Conservation (phyloP, 2,329 filamentous ascomycete genomes). For the Fusarium nematophilum region DNA sequence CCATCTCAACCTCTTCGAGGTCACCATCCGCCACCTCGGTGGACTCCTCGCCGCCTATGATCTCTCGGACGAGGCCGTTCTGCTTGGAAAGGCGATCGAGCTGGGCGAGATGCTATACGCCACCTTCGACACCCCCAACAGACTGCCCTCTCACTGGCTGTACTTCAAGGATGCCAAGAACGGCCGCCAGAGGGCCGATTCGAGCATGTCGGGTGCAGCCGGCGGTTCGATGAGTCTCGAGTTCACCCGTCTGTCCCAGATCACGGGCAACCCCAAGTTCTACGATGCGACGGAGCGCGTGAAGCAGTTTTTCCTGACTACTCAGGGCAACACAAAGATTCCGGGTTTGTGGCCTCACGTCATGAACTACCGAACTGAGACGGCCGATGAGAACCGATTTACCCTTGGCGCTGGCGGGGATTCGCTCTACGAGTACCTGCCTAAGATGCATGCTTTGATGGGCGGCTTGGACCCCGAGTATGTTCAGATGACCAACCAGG, state of each 20-base stretch:
- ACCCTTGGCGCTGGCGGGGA: conserved; percentile 60
- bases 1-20: conserved; percentile 71
- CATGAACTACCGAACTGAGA: conserved; percentile 70
- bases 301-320: conserved; percentile 72
- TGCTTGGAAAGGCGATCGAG: conserved; percentile 64
- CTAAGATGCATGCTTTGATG: conserved; percentile 70
- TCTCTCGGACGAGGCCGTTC: conserved; percentile 57
- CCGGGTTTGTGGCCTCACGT: conserved; percentile 79
- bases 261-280: conserved; percentile 78
- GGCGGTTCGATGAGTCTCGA: conserved; percentile 77
- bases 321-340: conserved; percentile 73
- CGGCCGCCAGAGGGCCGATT: conserved; percentile 51
- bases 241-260: conserved; percentile 79
- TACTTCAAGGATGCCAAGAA: conserved; percentile 55
- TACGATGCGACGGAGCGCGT: conserved; percentile 82
- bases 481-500: conserved; percentile 70
- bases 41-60: conserved; percentile 65
- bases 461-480: conserved; percentile 74
- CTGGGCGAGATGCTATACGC: conserved; percentile 65
- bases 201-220: conserved; percentile 56
- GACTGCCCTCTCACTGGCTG: conserved; percentile 60
- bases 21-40: conserved; percentile 67
- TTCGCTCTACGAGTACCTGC: conserved; percentile 69
- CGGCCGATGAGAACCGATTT: conserved; percentile 52
- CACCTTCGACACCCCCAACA: conserved; percentile 66